Evolutionary conservation across 2,329 filamentous ascomycete species (phyloP).

Genomic region (Alternaria viburni): DNA sequence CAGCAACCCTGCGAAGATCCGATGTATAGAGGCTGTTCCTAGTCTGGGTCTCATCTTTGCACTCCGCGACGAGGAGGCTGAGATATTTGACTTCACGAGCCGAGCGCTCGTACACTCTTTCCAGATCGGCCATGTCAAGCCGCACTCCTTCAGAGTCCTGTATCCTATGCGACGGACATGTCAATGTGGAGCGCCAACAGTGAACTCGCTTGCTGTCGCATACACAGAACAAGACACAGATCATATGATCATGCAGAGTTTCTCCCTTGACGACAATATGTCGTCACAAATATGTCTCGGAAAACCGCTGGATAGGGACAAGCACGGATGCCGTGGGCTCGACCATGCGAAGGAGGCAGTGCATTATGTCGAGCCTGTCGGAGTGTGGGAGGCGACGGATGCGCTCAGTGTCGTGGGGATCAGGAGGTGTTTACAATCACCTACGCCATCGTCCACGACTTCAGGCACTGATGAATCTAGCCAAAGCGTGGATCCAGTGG

Average conservation of each 20-base stretch:
- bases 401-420: constrained; percentile 69
- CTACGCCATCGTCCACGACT: constrained; percentile 35
- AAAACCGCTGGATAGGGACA: constrained; percentile 45
- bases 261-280: constrained; percentile 61
- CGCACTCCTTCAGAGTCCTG: constrained; percentile 66
- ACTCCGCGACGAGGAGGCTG: constrained; percentile 62
- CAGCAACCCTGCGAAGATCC: constrained; percentile 54
- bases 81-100: constrained; percentile 66
- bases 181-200: constrained; percentile 60
- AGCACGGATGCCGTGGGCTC: constrained; percentile 44
- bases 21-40: constrained; percentile 66
- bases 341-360: constrained; percentile 56
- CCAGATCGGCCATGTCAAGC: constrained; percentile 62
- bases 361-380: constrained; percentile 66
- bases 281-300: constrained; percentile 63
- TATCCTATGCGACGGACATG: constrained; percentile 61
- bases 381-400: constrained; percentile 68
- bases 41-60: constrained; percentile 66
- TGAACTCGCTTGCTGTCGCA: constrained; percentile 68
- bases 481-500: constrained; percentile 13
- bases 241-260: constrained; percentile 70
- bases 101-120: constrained; percentile 68
- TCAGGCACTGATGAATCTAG: constrained; percentile 33
- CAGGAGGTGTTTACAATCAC: constrained; percentile 53
- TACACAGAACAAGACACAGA: constrained; percentile 67